Base-by-base conservation (phyloP, 1,284 basidiomycete species). In the Volvariella surrecta region DNA sequence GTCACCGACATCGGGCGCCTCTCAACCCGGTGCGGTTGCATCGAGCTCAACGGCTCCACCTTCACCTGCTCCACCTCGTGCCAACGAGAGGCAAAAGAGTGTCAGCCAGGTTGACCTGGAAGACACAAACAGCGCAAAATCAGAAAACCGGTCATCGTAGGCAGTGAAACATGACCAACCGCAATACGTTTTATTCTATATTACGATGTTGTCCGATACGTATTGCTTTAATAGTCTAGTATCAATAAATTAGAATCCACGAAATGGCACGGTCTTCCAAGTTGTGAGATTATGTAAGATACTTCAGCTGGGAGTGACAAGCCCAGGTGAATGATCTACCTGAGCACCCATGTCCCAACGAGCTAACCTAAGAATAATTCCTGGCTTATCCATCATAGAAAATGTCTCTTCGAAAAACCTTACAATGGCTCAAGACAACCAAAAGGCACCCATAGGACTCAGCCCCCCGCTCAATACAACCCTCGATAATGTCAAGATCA, bases 11-110 rank as follows among this genome's bases (percentile, higher is more conserved):
- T 48, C 59, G 47, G 48, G 56, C 1, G 61, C 64, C 40, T 52
- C 62, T 34, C 60, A 58, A 45, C 62, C 67, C 6, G 32, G 38
- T 10, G 43, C 46, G 19, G 18, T 16, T 39, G 20, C 45, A 34
- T 46, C 52, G 8, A 50, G 51, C 19, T 59, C 62, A 20, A 60
- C 68, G 15, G 55, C 61, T 31, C 52, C 51, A 30, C 52, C 62
- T 15, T 46, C 59, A n/a, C 47, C 55, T 35, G 50, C 62, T 35
- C 54, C 58, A 11, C 53, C 57, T 15, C 52, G 48, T 32, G n/a
- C n/a, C n/a, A 46, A 53, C 31, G 64, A 67, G 39, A 59, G 65
- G 48, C 62, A 66, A 55, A 59, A 61, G 44, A 61, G 59, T 42
- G 52, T 51, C 30, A 58, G 46, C 34, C 51, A 50, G 16, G 50